phyloP scores from a whole-genome alignment of 1,284 basidiomycete genomes.

The Phellinidium pouzarii region DNA sequence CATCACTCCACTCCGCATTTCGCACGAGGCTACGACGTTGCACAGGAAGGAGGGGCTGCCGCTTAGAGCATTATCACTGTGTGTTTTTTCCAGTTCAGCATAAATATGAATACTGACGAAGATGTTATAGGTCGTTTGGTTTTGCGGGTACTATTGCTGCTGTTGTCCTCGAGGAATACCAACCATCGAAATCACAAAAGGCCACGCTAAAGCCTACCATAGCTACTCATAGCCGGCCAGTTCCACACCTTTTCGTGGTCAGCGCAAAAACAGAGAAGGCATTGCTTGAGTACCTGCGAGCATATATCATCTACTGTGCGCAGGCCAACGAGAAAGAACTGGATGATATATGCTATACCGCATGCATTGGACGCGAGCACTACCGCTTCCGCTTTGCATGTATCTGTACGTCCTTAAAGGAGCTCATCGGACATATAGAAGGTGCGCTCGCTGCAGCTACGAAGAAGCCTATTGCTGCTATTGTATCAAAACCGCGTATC shows the following conservation, averaged over 20 bases:
- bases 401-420: constrained; percentile 27
- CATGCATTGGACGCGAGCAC: constrained; percentile 31
- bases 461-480: constrained; percentile 13
- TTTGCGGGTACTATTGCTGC: constrained; percentile 33
- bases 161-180: constrained; percentile 28
- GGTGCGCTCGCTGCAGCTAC: constrained; percentile 17
- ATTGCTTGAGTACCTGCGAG: constrained; percentile 26
- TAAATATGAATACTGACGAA: background rate
- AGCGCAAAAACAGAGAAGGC: constrained; percentile 31
- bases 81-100: constrained; percentile 11
- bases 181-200: background rate
- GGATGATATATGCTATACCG: constrained; percentile 31
- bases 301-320: constrained; percentile 28
- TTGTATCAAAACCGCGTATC: constrained; percentile 19
- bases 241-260: constrained; percentile 27
- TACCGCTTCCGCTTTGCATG: constrained; percentile 32
- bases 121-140: constrained; percentile 28
- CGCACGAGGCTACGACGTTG: constrained; percentile 4
- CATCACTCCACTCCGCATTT: constrained; percentile 25
- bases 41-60: background rate
- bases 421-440: constrained; percentile 27
- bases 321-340: constrained; percentile 24
- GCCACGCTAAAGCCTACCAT: background rate
- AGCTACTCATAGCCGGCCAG: background rate
- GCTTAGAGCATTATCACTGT: constrained; percentile 28